Percentiles rank a stretch among this genome's conserved stretches.
Conservation (phyloP, 805 yeast genomes). For the Metschnikowia lochheadii region DNA sequence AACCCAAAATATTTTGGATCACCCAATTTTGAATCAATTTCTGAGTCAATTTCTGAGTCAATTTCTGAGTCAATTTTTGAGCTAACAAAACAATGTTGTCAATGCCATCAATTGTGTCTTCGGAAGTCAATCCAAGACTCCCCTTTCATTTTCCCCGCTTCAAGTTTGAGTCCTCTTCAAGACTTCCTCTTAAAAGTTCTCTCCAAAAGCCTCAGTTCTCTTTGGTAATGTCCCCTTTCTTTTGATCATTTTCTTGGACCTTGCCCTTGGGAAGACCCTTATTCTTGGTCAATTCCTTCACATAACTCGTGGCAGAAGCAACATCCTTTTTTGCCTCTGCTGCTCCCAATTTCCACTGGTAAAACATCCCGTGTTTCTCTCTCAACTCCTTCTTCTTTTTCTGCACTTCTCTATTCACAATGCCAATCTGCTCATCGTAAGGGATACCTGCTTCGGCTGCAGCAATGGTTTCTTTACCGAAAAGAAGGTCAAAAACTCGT, state of each 20-base stretch:
- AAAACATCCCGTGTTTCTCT: conserved; percentile 55
- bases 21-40: too few relatives aligned
- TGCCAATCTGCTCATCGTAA: conserved; percentile 54
- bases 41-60: too few relatives aligned
- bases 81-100: too few relatives aligned
- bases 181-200: not conserved
- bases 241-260: conserved; percentile 5
- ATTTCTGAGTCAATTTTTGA: too few relatives aligned
- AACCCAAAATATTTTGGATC: too few relatives aligned
- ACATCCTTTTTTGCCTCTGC: conserved; percentile 30
- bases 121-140: too few relatives aligned
- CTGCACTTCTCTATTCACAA: conserved; percentile 44
- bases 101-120: too few relatives aligned
- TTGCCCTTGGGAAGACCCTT: conserved; percentile 13
- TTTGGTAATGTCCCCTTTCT: not conserved
- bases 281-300: conserved; percentile 13
- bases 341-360: conserved; percentile 47
- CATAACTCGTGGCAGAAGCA: conserved; percentile 21
- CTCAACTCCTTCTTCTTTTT: conserved; percentile 48
- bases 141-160: not conserved
- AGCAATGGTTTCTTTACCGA: conserved; percentile 74
- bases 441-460: conserved; percentile 70
- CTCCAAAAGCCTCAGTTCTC: not conserved
- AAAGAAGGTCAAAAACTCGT: conserved; percentile 73
- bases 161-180: not conserved